These are phyloP conservation scores for Talaromyces ruber DNA, from an alignment of 495 filamentous ascomycete species.

Conservation along the genomic window DNA sequence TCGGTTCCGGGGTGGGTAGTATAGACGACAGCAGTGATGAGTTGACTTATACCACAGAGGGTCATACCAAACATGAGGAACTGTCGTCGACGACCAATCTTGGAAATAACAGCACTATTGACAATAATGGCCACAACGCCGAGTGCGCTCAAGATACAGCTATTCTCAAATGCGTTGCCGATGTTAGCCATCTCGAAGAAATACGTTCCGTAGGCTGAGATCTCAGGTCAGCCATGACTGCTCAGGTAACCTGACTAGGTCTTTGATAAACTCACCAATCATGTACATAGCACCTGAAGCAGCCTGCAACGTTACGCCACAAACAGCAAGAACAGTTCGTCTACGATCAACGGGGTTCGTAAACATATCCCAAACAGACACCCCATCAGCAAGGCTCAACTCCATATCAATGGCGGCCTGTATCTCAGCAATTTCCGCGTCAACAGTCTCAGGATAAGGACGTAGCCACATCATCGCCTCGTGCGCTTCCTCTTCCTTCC, in stretches of 20 bases:
- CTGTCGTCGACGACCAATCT: constrained; percentile 9
- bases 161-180: background rate
- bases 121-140: constrained; percentile 16
- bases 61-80: constrained; percentile 22
- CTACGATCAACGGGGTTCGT: background rate
- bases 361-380: background rate
- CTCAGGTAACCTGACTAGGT: background rate
- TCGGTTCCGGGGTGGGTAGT: constrained; percentile 30
- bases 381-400: background rate
- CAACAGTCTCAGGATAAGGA: background rate
- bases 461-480: background rate
- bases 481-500: constrained; percentile 19
- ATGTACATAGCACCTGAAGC: background rate
- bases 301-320: background rate
- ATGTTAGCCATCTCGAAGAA: background rate
- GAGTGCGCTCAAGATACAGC: background rate
- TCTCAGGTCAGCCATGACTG: background rate
- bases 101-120: constrained; percentile 34
- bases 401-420: background rate
- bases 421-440: background rate
- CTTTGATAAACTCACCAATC: background rate
- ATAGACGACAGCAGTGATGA: constrained; percentile 44
- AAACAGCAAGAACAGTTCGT: background rate
- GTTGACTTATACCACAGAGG: constrained; percentile 23
- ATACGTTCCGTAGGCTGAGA: background rate